Evolutionary conservation across 139 green algal genomes (phyloP), one percentile per base, ranked within the genome.

Genomic region (Desmodesmus armatus): DNA sequence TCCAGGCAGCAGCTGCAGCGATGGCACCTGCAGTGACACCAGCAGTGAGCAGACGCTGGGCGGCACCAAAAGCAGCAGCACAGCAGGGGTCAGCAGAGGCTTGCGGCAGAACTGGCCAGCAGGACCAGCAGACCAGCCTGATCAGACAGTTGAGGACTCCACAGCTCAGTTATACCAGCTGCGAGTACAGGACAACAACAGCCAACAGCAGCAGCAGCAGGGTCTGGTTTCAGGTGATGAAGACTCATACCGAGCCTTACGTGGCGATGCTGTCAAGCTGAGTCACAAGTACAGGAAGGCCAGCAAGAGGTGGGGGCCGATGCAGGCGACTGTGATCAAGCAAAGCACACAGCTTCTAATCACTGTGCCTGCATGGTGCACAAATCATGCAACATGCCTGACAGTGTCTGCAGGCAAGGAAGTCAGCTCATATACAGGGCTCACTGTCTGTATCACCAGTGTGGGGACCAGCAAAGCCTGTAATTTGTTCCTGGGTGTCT

Each of bases 241-340:
- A 0, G 71, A 70, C 49, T 27, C 51, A 19, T 84, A 75, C 21
- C 58, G 58, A 25, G 9, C 5, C 17, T 13, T 43, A 11, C 44
- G 58, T 23, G 11, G 58, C 19, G 60, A 84, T 29, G 58, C 77
- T 3, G 23, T 84, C 55, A 62, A 37, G 31, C 29, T 81, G 17
- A 81, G 31, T 3, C 51, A 19, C 74, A 58, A 81, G 5, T 70
- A 51, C 49, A 49, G 69, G 33, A 81, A 81, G 51, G 49, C 39
- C 17, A 31, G 69, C 19, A 37, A 39, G 29, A 67, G 74, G 74
- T 81, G 51, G 23, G 74, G 17, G 49, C n/a, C 4, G 63, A 31
- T 40, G 7, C 17, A 62, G 51, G 51, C 51, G 17, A 62, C 51
- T 2, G 21, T 62, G 51, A 62, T 73, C 65, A 73, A 19, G 21